Evolutionary conservation across 768 basidiomycete species (phyloP).

Genomic region (Neoboletus magnificus): DNA sequence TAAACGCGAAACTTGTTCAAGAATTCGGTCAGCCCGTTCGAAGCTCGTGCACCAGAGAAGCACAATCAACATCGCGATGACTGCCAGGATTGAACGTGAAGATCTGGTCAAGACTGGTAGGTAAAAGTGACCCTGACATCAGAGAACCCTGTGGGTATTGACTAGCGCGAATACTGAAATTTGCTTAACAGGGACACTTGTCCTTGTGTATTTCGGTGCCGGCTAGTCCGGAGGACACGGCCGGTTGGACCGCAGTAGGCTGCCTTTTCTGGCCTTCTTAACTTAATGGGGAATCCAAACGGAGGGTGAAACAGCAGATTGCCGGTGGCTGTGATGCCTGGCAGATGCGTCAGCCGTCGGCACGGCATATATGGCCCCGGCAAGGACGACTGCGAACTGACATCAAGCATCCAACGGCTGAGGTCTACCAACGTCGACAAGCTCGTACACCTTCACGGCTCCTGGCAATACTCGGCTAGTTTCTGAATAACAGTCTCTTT

Average conservation of each 20-base stretch:
- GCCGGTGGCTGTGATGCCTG: slow-evolving; percentile 7
- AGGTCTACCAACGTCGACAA: neutral
- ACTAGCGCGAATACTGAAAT: too few relatives aligned
- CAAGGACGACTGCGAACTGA: neutral
- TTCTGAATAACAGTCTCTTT: slow-evolving; percentile 33
- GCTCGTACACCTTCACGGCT: neutral
- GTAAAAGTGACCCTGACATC: slow-evolving; percentile 3
- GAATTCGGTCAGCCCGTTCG: neutral
- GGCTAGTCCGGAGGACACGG: neutral
- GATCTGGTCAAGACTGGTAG: neutral
- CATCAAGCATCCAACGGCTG: slow-evolving; percentile 5
- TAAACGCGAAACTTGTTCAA: neutral
- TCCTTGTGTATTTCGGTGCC: neutral
- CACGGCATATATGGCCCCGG: slow-evolving; percentile 1
- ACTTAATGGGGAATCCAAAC: neutral
- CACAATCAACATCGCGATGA: neutral
- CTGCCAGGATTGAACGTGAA: neutral
- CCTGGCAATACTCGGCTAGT: neutral
- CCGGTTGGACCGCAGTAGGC: neutral
- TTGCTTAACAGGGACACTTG: too few relatives aligned
- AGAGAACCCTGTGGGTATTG: neutral
- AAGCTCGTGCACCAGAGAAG: neutral
- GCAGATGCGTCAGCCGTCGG: slow-evolving; percentile 22
- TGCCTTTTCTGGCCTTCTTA: neutral
- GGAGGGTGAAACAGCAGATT: slow-evolving; percentile 2